Percentiles rank a stretch among this genome's conserved stretches.
These are phyloP conservation scores for Bombardia bombarda DNA, from an alignment of 495 filamentous ascomycete genomes.

Conservation along the genomic window DNA sequence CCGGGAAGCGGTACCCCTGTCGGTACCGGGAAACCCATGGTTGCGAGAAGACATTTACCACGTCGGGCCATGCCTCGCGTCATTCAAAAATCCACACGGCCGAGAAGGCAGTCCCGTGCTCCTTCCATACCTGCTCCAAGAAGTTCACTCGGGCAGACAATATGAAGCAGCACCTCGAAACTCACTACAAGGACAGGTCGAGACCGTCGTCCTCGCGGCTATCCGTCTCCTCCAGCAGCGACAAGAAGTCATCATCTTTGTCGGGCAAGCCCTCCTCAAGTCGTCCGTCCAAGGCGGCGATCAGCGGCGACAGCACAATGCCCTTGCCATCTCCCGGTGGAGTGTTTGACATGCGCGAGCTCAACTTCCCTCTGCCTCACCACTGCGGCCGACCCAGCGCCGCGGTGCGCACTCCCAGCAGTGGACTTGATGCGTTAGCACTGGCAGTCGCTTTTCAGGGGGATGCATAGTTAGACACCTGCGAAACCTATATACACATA, in stretches of 20 bases:
- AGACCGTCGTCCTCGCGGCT: conserved; percentile 24
- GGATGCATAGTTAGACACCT: conserved; percentile 20
- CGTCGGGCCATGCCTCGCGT: conserved; percentile 90
- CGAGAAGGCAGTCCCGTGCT: conserved; percentile 86
- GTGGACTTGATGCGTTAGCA: conserved; percentile 34
- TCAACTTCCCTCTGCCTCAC: conserved; percentile 31
- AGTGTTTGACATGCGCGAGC: conserved; percentile 35
- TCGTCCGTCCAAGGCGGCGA: conserved; percentile 9
- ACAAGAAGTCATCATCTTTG: conserved; percentile 26
- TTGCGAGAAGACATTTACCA: conserved; percentile 83
- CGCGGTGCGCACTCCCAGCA: conserved; percentile 21
- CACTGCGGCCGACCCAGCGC: conserved; percentile 27
- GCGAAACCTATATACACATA: too few species aligned
- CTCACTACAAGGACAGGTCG: conserved; percentile 58
- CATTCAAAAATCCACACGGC: conserved; percentile 96
- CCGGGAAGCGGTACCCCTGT: conserved; percentile 57
- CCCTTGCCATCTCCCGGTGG: conserved; percentile 25
- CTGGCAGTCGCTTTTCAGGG: conserved; percentile 32
- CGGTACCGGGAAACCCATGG: conserved; percentile 55
- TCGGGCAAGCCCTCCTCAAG: conserved; percentile 26
- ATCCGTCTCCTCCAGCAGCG: conserved; percentile 12
- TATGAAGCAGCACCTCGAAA: conserved; percentile 95
- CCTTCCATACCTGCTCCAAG: conserved; percentile 69
- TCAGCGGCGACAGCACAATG: conserved; percentile 2
- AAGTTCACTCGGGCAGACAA: conserved; percentile 96